phyloP scores from a whole-genome alignment of 2,329 filamentous ascomycete genomes.

The Aspergillus sclerotialis region DNA sequence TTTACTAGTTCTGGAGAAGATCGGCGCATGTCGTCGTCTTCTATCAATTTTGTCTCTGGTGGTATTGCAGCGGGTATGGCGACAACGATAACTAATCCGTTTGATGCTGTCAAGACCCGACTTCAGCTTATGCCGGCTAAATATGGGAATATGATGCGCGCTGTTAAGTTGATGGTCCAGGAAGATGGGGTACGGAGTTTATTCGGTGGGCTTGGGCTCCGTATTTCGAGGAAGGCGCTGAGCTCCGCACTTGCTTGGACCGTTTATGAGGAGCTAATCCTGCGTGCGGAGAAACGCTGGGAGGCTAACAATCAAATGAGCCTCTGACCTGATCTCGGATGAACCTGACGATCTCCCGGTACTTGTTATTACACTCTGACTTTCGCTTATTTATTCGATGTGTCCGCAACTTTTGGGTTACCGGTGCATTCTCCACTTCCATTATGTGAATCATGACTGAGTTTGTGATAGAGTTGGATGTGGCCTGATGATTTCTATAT shows the following conservation, averaged over 20 bases:
- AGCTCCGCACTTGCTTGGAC: conserved; percentile 97
- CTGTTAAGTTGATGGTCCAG: conserved; percentile 66
- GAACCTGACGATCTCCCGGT: background rate
- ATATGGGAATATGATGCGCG: conserved; percentile 77
- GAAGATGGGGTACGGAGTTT: conserved; percentile 76
- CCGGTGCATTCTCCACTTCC: background rate
- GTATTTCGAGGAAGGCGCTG: conserved; percentile 85
- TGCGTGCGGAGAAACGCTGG: conserved; percentile 55
- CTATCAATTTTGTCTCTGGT: conserved; percentile 80
- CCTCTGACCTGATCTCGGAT: conserved; percentile 9
- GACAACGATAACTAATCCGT: conserved; percentile 88
- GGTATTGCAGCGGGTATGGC: conserved; percentile 73
- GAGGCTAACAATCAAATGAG: conserved; percentile 19
- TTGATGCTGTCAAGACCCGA: conserved; percentile 92
- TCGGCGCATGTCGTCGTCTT: conserved; percentile 27
- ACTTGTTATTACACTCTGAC: background rate
- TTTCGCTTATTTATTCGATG: background rate
- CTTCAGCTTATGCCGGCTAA: conserved; percentile 79
- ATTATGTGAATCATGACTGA: background rate
- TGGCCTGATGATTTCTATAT: too few relatives aligned
- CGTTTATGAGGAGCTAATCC: conserved; percentile 86
- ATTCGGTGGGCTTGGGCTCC: conserved; percentile 76
- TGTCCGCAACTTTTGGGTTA: background rate
- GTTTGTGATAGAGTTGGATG: background rate
- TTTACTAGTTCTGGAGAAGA: conserved; percentile 14